These are phyloP conservation scores for Hymenotorrendiella dingleyae DNA, from an alignment of 2,329 filamentous ascomycete genomes.

Conservation along the genomic window DNA sequence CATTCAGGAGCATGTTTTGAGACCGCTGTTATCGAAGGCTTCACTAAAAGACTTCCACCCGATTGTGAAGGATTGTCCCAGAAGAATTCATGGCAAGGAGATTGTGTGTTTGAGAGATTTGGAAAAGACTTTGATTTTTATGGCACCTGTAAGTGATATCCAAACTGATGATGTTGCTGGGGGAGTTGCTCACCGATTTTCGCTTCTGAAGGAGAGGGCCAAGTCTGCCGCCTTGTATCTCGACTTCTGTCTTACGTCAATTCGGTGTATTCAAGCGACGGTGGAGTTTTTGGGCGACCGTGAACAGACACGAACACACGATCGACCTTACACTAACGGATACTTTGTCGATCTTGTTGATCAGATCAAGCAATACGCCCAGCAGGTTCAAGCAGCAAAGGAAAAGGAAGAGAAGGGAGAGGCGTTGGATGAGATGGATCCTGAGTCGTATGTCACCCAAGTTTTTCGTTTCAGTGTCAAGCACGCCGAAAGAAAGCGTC, in stretches of 20 bases:
- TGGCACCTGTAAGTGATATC: constrained; percentile 82
- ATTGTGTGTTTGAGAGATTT: constrained; percentile 89
- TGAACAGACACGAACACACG: constrained; percentile 77
- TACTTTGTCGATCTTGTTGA: constrained; percentile 96
- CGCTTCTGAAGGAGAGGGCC: constrained; percentile 66
- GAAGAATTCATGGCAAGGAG: constrained; percentile 74
- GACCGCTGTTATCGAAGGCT: constrained; percentile 68
- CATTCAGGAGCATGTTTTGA: constrained; percentile 73
- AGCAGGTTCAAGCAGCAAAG: constrained; percentile 71
- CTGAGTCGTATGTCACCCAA: constrained; percentile 46
- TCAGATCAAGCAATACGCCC: constrained; percentile 85
- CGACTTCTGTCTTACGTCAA: constrained; percentile 83
- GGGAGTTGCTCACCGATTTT: constrained; percentile 64
- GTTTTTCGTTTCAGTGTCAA: neutral
- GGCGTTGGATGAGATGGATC: constrained; percentile 48
- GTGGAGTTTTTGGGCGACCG: constrained; percentile 79
- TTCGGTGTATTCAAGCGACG: constrained; percentile 84
- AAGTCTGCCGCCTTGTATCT: constrained; percentile 68
- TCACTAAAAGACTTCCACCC: constrained; percentile 74
- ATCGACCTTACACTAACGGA: constrained; percentile 88
- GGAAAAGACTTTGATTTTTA: constrained; percentile 86
- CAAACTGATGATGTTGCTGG: constrained; percentile 50
- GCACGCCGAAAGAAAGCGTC: neutral
- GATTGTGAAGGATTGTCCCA: constrained; percentile 71
- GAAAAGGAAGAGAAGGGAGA: constrained; percentile 56